phyloP scores from a whole-genome alignment of 768 basidiomycete species.

The Termitomyces sp. region DNA sequence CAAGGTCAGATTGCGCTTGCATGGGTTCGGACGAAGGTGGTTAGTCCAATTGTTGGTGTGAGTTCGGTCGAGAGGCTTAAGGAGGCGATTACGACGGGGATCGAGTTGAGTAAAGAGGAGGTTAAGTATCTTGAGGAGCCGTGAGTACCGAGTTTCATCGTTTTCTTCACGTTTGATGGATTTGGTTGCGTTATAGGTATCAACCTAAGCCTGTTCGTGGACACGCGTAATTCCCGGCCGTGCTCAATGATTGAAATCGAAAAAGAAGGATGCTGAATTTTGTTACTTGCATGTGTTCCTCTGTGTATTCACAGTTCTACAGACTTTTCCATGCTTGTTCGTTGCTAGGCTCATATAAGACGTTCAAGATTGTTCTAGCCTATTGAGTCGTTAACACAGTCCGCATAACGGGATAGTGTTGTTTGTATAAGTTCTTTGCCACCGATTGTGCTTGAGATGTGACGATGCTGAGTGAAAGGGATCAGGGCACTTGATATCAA shows the following conservation, averaged over 20 bases:
- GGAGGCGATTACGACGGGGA: slow-evolving; percentile 17
- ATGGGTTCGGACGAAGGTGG: slow-evolving; percentile 36
- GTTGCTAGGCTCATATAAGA: no score
- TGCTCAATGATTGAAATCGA: background rate
- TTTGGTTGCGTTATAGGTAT: slow-evolving; percentile 5
- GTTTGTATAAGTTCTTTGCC: no score
- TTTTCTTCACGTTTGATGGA: background rate
- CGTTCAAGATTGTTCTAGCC: no score
- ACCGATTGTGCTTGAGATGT: no score
- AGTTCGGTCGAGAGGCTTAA: slow-evolving; percentile 20
- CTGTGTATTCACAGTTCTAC: no score
- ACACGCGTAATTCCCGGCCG: slow-evolving; percentile 8
- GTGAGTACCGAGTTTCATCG: slow-evolving; percentile 22
- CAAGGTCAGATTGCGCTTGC: no score
- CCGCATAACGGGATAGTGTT: no score
- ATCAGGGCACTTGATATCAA: no score
- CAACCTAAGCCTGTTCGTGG: slow-evolving; percentile 16
- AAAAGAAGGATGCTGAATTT: background rate
- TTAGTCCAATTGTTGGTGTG: slow-evolving; percentile 31
- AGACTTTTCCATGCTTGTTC: no score
- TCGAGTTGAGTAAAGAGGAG: slow-evolving; percentile 42
- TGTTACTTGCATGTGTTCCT: background rate
- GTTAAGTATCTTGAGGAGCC: slow-evolving; percentile 38
- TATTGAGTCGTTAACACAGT: no score
- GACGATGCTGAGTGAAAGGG: no score